Percentiles rank a stretch among this genome's conserved stretches.
Conservation (phyloP, 768 basidiomycete genomes). For the Russula sp. region DNA sequence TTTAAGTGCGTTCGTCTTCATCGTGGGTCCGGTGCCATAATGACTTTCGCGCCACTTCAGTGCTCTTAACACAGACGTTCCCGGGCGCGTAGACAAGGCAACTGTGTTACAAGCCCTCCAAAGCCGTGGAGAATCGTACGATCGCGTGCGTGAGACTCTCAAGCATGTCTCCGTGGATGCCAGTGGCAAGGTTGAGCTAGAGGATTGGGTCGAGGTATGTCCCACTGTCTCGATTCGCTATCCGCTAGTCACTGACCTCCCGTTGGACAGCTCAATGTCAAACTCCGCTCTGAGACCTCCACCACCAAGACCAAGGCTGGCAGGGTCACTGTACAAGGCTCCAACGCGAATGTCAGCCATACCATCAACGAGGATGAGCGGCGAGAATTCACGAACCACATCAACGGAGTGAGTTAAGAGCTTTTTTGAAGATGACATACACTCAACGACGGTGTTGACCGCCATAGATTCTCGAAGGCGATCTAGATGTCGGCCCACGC, state of each 20-base stretch:
- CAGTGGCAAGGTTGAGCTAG: constrained; percentile 91
- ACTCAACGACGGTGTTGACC: neutral
- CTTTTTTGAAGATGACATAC: neutral
- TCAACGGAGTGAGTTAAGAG: constrained; percentile 68
- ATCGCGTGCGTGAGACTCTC: constrained; percentile 81
- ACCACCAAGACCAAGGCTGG: constrained; percentile 58
- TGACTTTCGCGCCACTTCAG: constrained; percentile 35
- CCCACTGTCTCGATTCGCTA: neutral
- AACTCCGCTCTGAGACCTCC: constrained; percentile 51
- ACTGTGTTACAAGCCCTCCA: constrained; percentile 75
- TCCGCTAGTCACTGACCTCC: neutral
- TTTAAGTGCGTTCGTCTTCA: constrained; percentile 74
- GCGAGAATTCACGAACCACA: constrained; percentile 95
- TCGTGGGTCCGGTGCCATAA: constrained; percentile 17
- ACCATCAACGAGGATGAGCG: constrained; percentile 97
- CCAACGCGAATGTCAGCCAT: constrained; percentile 92
- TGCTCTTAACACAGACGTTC: constrained; percentile 67
- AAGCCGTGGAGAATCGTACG: constrained; percentile 81
- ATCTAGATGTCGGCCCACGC: constrained; percentile 73
- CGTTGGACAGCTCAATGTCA: constrained; percentile 63
- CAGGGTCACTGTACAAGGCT: constrained; percentile 91
- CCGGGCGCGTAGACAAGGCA: constrained; percentile 79
- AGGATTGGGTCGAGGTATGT: constrained; percentile 95
- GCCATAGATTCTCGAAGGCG: constrained; percentile 81
- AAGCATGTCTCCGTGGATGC: constrained; percentile 94